phyloP scores from a whole-genome alignment of 2,329 filamentous ascomycete genomes.

The Botrytis hyacinthi region DNA sequence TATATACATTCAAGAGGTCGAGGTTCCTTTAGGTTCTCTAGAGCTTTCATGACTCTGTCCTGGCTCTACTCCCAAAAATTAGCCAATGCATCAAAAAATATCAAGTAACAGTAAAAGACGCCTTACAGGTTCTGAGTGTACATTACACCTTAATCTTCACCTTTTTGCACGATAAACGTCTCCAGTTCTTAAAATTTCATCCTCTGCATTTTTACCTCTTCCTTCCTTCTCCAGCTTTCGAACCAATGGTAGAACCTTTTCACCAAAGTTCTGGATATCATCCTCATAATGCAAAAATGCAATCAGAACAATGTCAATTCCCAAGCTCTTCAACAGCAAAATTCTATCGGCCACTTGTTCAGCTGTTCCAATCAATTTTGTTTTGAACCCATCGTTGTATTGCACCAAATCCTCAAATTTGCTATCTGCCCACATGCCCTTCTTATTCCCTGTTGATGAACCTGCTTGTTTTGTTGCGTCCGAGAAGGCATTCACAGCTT shows the following conservation, averaged over 20 bases:
- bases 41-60: not conserved
- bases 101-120: not conserved
- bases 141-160: not conserved
- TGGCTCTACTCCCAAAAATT: not conserved
- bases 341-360: slow-evolving; percentile 52
- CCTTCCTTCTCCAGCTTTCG: slow-evolving; percentile 48
- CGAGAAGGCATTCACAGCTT: slow-evolving; percentile 50
- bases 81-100: not conserved
- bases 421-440: slow-evolving; percentile 53
- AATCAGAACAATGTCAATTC: slow-evolving; percentile 45
- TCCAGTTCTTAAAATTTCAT: slow-evolving; percentile 48
- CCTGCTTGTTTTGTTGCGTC: slow-evolving; percentile 51
- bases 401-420: slow-evolving; percentile 53
- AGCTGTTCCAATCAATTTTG: slow-evolving; percentile 52
- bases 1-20: not conserved
- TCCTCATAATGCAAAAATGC: slow-evolving; percentile 54
- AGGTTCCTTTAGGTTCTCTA: slow-evolving; percentile 2
- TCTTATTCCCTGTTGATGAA: slow-evolving; percentile 46
- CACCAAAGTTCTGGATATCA: slow-evolving; percentile 50
- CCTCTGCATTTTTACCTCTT: slow-evolving; percentile 46
- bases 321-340: slow-evolving; percentile 47
- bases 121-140: not conserved
- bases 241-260: slow-evolving; percentile 48
- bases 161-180: slow-evolving; percentile 44
- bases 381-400: slow-evolving; percentile 57